Evolutionary conservation across 192 early-diverging fungal genomes (phyloP).

Genomic region (Allomyces javanicus): DNA sequence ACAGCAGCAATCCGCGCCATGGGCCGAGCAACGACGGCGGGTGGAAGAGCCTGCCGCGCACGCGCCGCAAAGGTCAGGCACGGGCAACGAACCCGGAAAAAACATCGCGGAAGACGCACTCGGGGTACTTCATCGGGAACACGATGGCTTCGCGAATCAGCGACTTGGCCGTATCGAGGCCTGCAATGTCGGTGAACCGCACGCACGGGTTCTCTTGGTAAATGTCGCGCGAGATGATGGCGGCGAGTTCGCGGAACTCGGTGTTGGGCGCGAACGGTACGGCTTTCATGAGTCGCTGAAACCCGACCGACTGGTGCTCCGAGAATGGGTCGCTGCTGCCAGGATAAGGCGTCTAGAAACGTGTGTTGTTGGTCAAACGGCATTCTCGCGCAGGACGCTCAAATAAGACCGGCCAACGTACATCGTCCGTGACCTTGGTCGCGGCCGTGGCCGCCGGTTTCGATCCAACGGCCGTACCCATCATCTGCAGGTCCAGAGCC

Average conservation of each 20-base stretch:
- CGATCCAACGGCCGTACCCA: too few relatives aligned
- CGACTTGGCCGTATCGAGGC: constrained; percentile 20
- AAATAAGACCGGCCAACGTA: too few relatives aligned
- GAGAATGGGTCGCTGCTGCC: too few relatives aligned
- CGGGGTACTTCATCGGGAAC: constrained; percentile 12
- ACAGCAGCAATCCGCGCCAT: constrained; percentile 35
- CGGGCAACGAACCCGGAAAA: too few relatives aligned
- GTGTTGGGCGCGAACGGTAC: constrained; percentile 20
- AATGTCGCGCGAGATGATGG: constrained; percentile 30
- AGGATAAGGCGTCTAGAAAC: too few relatives aligned
- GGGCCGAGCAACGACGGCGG: constrained; percentile 15
- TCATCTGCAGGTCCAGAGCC: too few relatives aligned
- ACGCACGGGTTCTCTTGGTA: constrained; percentile 27
- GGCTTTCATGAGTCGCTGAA: constrained; percentile 24
- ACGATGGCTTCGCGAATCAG: constrained; percentile 31
- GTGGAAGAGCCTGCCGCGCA: not conserved
- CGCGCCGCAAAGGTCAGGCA: too few relatives aligned
- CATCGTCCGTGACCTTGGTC: too few relatives aligned
- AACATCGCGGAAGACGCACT: not conserved
- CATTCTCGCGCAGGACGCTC: too few relatives aligned
- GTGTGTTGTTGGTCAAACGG: too few relatives aligned
- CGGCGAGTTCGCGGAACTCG: constrained; percentile 26
- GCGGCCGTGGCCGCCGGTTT: too few relatives aligned
- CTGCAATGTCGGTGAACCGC: constrained; percentile 26
- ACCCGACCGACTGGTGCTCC: not conserved